phyloP scores from a whole-genome alignment of 1,284 basidiomycete species.

The Spongispora temasekensis region DNA sequence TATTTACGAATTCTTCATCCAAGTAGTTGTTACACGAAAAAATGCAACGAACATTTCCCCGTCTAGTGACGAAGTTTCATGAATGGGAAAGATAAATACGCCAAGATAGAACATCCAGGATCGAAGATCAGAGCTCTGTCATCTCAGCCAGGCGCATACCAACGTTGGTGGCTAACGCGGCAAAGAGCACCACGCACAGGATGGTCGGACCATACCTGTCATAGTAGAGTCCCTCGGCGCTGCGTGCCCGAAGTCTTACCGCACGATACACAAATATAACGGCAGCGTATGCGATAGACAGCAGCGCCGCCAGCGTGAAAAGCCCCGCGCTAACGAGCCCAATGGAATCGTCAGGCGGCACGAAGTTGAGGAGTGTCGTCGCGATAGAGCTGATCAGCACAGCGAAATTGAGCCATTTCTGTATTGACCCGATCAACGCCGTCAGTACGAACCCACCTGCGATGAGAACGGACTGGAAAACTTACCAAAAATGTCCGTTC shows the following conservation, averaged over 20 bases:
- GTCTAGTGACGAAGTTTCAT: background rate
- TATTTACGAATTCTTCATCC: conserved; percentile 1
- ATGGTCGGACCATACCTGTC: conserved; percentile 85
- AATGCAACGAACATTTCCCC: background rate
- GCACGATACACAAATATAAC: conserved; percentile 89
- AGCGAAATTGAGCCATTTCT: conserved; percentile 95
- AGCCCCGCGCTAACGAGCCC: conserved; percentile 84
- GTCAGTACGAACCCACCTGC: conserved; percentile 12
- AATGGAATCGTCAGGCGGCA: conserved; percentile 69
- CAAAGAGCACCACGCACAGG: conserved; percentile 70
- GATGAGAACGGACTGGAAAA: conserved; percentile 18
- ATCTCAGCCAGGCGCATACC: conserved; percentile 58
- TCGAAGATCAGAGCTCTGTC: conserved; percentile 13
- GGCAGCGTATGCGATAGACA: conserved; percentile 88
- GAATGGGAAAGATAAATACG: too few species aligned
- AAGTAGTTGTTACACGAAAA: background rate
- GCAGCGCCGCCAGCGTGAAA: conserved; percentile 89
- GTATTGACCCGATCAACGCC: conserved; percentile 1
- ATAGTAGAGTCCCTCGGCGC: conserved; percentile 84
- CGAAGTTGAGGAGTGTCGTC: conserved; percentile 89
- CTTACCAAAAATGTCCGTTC: conserved; percentile 88
- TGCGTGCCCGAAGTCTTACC: conserved; percentile 68
- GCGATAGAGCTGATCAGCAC: conserved; percentile 90
- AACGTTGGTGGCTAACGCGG: conserved; percentile 77
- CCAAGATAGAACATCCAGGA: background rate